These are phyloP conservation scores for Boletus pseudo-olivaceus DNA, from an alignment of 768 basidiomycete genomes.

Conservation along the genomic window DNA sequence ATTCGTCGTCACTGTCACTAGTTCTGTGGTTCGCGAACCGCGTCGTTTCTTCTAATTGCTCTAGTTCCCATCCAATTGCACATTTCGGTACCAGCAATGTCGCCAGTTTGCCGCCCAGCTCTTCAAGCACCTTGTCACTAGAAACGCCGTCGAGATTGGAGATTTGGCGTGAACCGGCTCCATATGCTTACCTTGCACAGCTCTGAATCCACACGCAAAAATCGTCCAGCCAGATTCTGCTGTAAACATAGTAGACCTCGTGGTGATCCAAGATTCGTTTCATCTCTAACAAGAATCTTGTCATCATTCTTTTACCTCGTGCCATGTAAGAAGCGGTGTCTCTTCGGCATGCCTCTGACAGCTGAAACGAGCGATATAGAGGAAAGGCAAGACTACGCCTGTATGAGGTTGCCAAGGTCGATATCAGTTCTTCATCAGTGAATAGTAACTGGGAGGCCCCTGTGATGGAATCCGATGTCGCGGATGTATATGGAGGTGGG, in stretches of 20 bases:
- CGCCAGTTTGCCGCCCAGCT: conserved; percentile 43
- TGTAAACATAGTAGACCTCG: conserved; percentile 86
- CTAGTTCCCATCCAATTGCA: conserved; percentile 67
- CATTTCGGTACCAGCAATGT: conserved; percentile 46
- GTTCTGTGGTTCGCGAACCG: conserved; percentile 34
- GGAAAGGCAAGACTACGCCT: conserved; percentile 75
- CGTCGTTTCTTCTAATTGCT: conserved; percentile 59
- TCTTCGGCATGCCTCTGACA: conserved; percentile 63
- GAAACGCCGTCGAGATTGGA: conserved; percentile 3
- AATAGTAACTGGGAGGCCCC: conserved; percentile 25
- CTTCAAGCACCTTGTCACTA: conserved; percentile 57
- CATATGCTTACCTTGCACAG: conserved; percentile 55
- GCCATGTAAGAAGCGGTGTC: conserved; percentile 60
- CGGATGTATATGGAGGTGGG: conserved; percentile 48
- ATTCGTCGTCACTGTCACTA: conserved; percentile 74
- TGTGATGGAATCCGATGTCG: conserved; percentile 8
- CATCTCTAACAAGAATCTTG: conserved; percentile 67
- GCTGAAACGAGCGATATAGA: conserved; percentile 70
- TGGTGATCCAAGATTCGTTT: conserved; percentile 76
- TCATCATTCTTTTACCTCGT: conserved; percentile 58
- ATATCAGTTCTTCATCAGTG: conserved; percentile 44
- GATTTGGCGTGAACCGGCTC: neutral
- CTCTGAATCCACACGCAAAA: conserved; percentile 79
- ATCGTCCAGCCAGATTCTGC: conserved; percentile 83
- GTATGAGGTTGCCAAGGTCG: conserved; percentile 60